A percentile compares a stretch with the other conserved stretches of the same genome.
phyloP scores from a whole-genome alignment of 345 rosid species.

The Camelina hispida region DNA sequence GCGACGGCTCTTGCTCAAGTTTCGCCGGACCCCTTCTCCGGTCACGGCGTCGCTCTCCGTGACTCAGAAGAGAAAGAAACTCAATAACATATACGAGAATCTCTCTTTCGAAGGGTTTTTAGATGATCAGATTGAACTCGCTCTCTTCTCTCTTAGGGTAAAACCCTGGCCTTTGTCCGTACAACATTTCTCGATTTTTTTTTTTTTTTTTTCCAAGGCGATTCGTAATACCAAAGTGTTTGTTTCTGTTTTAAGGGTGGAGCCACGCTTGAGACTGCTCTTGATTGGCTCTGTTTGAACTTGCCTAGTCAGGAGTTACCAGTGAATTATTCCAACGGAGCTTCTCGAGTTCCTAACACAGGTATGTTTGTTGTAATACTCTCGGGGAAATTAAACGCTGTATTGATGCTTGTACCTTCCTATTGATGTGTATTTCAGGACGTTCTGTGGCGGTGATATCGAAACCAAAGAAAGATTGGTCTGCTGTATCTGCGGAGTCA shows the following conservation, averaged over 20 bases:
- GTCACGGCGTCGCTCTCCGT: constrained; percentile 53
- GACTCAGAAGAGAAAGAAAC: constrained; percentile 72
- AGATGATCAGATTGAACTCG: constrained; percentile 85
- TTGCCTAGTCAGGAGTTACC: constrained; percentile 81
- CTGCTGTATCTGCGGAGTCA: constrained; percentile 47
- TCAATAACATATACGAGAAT: constrained; percentile 66
- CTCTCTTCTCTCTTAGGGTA: constrained; percentile 83
- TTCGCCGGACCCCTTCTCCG: constrained; percentile 46
- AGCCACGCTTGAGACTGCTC: constrained; percentile 77
- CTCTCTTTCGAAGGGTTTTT: constrained; percentile 93
- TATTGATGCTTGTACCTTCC: constrained; percentile 23
- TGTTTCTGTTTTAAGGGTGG: constrained; percentile 55
- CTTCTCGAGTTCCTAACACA: constrained; percentile 49
- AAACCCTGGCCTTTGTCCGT: neutral
- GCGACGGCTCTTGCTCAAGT: constrained; percentile 79
- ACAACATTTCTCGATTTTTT: neutral
- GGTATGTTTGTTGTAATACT: constrained; percentile 44
- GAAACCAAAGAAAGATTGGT: constrained; percentile 62
- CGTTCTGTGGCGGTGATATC: constrained; percentile 80
- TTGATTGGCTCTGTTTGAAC: constrained; percentile 95
- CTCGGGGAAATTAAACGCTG: neutral
- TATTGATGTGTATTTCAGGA: constrained; percentile 40
- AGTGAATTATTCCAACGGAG: constrained; percentile 81
- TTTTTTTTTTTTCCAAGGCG: neutral
- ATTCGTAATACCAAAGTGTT: constrained; percentile 15